phyloP scores from a whole-genome alignment of 805 yeast genomes.

The Pichia scutulata region DNA sequence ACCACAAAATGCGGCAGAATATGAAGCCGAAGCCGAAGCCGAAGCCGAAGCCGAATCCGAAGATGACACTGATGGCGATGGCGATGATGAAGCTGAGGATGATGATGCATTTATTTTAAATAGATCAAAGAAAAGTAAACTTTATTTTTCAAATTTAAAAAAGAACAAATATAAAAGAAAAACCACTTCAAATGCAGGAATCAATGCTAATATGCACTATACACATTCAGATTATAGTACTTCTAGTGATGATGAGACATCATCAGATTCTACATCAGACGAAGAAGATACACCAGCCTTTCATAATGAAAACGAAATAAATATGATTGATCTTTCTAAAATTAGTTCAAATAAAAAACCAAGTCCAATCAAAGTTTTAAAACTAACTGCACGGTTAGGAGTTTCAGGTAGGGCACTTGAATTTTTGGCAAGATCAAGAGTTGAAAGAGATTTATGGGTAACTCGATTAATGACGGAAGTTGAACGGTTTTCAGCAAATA shows the following conservation, averaged over 20 bases:
- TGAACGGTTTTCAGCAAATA: slow-evolving; percentile 27
- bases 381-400: slow-evolving; percentile 48
- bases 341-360: background rate
- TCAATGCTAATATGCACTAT: background rate
- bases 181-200: background rate
- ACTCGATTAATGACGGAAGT: slow-evolving; percentile 35
- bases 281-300: background rate
- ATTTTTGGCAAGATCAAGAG: slow-evolving; percentile 74
- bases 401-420: slow-evolving; percentile 61
- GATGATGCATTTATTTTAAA: too few species aligned
- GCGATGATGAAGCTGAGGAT: background rate
- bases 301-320: background rate
- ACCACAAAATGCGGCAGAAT: too few species aligned
- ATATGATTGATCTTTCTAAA: background rate
- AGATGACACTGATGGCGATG: background rate
- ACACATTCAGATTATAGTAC: background rate
- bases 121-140: background rate
- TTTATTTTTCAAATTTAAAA: background rate
- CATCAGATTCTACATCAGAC: background rate
- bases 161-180: background rate
- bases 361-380: slow-evolving; percentile 28
- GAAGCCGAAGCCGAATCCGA: background rate
- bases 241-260: background rate
- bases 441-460: slow-evolving; percentile 84
- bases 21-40: background rate